Conservation (phyloP, 495 filamentous ascomycete species). For the Lichina pygmaea region DNA sequence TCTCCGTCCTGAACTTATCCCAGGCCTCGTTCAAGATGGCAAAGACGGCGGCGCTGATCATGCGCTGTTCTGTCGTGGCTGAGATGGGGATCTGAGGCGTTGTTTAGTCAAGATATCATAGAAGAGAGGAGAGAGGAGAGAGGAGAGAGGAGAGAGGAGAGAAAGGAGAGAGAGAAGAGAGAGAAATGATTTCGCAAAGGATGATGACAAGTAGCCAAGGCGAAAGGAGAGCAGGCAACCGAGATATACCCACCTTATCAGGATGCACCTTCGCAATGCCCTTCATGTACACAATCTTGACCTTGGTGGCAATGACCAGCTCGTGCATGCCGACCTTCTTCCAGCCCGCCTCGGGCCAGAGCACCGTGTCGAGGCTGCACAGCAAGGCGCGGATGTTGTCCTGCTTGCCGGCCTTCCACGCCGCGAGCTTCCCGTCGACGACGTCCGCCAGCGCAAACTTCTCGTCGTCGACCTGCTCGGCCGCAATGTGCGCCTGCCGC, state of each 20-base stretch:
- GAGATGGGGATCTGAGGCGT: conserved; percentile 44
- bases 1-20: conserved; percentile 92
- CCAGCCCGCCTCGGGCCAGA: conserved; percentile 86
- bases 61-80: conserved; percentile 78
- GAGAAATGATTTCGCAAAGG: not conserved
- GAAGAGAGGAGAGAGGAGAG: too few species aligned
- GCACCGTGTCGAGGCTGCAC: conserved; percentile 62
- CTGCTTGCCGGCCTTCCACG: conserved; percentile 71
- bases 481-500: conserved; percentile 55
- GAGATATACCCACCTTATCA: conserved; percentile 52
- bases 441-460: conserved; percentile 67
- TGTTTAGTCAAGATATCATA: too few species aligned
- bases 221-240: not conserved
- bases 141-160: too few species aligned
- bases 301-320: conserved; percentile 65
- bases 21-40: conserved; percentile 87
- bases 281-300: conserved; percentile 97
- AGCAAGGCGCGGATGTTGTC: conserved; percentile 78
- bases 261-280: conserved; percentile 95
- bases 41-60: conserved; percentile 82
- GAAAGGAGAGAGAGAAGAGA: too few species aligned
- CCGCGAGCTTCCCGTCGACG: conserved; percentile 47
- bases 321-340: conserved; percentile 90
- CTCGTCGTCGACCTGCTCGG: conserved; percentile 68
- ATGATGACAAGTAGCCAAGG: not conserved